phyloP scores from a whole-genome alignment of 106 monocot species.

The Ottelia alismoides region DNA sequence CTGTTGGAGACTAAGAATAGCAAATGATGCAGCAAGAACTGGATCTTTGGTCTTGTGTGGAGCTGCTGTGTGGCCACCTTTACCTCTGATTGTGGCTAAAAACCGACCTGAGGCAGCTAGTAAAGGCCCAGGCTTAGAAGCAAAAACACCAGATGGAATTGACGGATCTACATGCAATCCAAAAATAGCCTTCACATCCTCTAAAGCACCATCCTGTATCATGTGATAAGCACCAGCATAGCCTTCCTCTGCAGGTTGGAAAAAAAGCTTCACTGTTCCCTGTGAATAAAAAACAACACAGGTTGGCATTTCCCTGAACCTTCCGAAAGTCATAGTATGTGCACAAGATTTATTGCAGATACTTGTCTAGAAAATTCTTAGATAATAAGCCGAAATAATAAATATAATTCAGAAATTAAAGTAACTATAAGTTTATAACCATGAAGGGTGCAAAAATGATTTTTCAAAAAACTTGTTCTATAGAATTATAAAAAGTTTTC shows the following conservation, averaged over 20 bases:
- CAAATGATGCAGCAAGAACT: slow-evolving; percentile 33
- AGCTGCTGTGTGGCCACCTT: slow-evolving; percentile 44
- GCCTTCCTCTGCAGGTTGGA: slow-evolving; percentile 73
- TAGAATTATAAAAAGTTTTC: too few species aligned
- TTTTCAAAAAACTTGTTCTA: too few species aligned
- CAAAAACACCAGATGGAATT: slow-evolving; percentile 19
- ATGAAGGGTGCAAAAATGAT: too few species aligned
- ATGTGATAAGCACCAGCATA: slow-evolving; percentile 43
- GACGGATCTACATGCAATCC: slow-evolving; percentile 38
- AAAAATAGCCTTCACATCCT: slow-evolving; percentile 38
- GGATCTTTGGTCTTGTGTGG: slow-evolving; percentile 46
- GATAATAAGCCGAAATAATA: too few species aligned
- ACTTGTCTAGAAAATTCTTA: too few species aligned
- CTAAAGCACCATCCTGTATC: slow-evolving; percentile 41
- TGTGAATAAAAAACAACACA: slow-evolving; percentile 8
- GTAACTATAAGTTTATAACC: too few species aligned
- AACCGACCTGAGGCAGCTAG: slow-evolving; percentile 53
- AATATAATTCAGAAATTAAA: too few species aligned
- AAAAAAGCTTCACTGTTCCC: slow-evolving; percentile 73
- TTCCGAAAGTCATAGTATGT: too few species aligned
- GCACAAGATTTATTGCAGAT: too few species aligned
- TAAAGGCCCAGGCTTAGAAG: slow-evolving; percentile 28
- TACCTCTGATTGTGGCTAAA: slow-evolving; percentile 34
- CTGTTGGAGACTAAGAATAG: slow-evolving; percentile 49
- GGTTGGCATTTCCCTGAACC: too few species aligned